Percentiles rank a stretch among this genome's conserved stretches.
phyloP scores from a whole-genome alignment of 2,329 filamentous ascomycete genomes.

The Monosporascus cannonballus region DNA sequence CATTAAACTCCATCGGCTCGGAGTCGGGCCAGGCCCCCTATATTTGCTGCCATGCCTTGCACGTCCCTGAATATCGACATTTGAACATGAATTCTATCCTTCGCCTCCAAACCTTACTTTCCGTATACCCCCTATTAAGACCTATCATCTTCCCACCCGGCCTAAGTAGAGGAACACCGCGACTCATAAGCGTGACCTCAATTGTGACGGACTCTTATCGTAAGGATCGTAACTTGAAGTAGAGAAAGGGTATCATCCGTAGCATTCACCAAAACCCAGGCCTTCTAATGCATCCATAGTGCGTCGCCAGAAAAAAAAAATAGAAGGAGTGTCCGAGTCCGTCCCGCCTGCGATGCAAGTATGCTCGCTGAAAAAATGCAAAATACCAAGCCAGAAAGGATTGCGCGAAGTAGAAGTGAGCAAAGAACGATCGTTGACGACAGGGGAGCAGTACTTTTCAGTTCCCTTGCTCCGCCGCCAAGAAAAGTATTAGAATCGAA shows the following conservation, averaged over 20 bases:
- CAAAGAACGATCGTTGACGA: neutral
- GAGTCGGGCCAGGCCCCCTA: neutral
- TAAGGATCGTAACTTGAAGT: neutral
- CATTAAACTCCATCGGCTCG: neutral
- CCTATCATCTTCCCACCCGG: too few relatives aligned
- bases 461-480: too few relatives aligned
- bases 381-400: conserved; percentile 1
- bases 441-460: too few relatives aligned
- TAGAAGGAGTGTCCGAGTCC: neutral
- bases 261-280: neutral
- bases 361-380: neutral
- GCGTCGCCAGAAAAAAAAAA: neutral
- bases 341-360: neutral
- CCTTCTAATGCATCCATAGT: neutral
- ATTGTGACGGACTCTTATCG: neutral
- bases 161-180: neutral
- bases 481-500: conserved; percentile 2
- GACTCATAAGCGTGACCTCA: neutral
- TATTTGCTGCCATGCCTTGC: neutral
- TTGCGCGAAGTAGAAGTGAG: neutral
- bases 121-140: neutral
- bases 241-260: neutral
- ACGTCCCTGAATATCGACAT: too few relatives aligned
- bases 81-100: too few relatives aligned
- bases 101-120: neutral